Conservation (phyloP, 768 basidiomycete genomes). For the Trametes maxima region DNA sequence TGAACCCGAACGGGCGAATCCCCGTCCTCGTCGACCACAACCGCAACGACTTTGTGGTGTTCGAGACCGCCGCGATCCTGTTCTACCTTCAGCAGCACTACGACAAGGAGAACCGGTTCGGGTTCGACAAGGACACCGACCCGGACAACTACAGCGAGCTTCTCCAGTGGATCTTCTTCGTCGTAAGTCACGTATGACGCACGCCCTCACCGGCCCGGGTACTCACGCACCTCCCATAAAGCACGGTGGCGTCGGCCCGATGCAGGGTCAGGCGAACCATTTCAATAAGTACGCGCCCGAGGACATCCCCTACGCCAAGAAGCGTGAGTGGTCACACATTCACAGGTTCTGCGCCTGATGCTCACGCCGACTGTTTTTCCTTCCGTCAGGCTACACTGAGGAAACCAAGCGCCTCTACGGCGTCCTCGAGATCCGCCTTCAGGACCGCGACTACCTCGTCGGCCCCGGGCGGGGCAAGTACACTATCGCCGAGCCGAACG, state of each 20-base stretch:
- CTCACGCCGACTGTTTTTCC: constrained; percentile 10
- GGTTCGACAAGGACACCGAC: constrained; percentile 54
- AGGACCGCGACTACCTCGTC: constrained; percentile 72
- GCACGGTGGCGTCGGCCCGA: constrained; percentile 86
- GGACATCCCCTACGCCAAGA: constrained; percentile 69
- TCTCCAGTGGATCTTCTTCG: constrained; percentile 88
- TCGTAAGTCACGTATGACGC: constrained; percentile 42
- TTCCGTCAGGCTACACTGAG: constrained; percentile 62
- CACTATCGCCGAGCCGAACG: constrained; percentile 74
- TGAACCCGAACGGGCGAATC: constrained; percentile 77
- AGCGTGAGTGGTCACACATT: constrained; percentile 45
- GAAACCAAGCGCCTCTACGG: constrained; percentile 83
- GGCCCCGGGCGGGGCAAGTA: constrained; percentile 71
- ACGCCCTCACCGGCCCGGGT: not conserved
- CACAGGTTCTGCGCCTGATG: not conserved
- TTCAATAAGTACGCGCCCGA: constrained; percentile 68
- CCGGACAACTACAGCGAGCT: constrained; percentile 69
- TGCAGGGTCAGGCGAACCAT: constrained; percentile 81
- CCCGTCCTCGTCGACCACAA: constrained; percentile 65
- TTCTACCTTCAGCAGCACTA: constrained; percentile 83
- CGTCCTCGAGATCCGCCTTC: constrained; percentile 76
- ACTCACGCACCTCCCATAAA: constrained; percentile 29
- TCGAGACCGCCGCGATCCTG: constrained; percentile 81
- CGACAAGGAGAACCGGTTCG: constrained; percentile 74
- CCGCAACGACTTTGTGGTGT: constrained; percentile 64